These are phyloP conservation scores for Vinca major DNA, from an alignment of 305 asterid species.

Conservation along the genomic window DNA sequence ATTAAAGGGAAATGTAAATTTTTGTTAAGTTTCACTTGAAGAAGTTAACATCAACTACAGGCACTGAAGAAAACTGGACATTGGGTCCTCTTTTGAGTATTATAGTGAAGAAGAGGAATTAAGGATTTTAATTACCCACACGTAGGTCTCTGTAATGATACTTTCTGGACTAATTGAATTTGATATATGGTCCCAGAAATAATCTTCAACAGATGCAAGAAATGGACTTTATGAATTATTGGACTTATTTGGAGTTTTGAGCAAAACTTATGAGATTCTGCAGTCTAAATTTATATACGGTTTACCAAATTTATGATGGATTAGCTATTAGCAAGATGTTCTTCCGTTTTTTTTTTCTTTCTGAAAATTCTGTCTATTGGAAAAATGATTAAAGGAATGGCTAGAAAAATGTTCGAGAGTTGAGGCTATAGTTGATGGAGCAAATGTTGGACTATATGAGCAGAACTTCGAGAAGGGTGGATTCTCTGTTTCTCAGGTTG, in stretches of 20 bases:
- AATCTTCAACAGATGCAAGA: not conserved
- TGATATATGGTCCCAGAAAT: not conserved
- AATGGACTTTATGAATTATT: not conserved
- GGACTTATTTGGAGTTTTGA: not conserved
- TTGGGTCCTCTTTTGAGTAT: not conserved
- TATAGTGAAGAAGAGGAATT: not conserved
- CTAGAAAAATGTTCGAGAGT: constrained; percentile 54
- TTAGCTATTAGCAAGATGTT: not conserved
- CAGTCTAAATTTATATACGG: not conserved
- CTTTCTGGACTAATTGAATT: not conserved
- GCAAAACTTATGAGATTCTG: not conserved
- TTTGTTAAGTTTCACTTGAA: not conserved
- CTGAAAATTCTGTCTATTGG: not conserved
- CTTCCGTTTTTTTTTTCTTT: not conserved
- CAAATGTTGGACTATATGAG: constrained; percentile 79
- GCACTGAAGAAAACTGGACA: not conserved
- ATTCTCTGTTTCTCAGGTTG: constrained; percentile 78
- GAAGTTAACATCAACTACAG: not conserved
- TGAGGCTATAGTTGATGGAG: constrained; percentile 84
- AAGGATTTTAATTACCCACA: not conserved
- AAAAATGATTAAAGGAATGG: constrained; percentile 56
- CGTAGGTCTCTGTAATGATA: not conserved
- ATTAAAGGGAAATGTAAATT: not conserved
- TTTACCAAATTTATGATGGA: not conserved
- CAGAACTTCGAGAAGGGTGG: constrained; percentile 90